These are phyloP conservation scores for Plasmodium coatneyi DNA, from an alignment of 169 alveolate species.

Conservation along the genomic window DNA sequence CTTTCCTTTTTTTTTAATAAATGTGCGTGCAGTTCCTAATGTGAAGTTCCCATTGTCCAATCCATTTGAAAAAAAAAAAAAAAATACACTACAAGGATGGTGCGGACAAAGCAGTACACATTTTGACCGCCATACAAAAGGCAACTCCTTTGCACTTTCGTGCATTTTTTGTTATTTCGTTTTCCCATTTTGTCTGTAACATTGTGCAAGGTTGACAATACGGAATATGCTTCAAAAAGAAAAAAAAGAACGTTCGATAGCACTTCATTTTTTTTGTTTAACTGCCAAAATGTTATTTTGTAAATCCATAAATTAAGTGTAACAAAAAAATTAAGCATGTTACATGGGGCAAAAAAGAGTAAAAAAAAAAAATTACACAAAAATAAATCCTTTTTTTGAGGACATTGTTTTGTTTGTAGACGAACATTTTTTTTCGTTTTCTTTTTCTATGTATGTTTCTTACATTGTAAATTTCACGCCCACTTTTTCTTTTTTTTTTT, in stretches of 20 bases:
- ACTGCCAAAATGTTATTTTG: slow-evolving; percentile 4
- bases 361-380: slow-evolving; percentile 16
- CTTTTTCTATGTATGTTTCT: background rate
- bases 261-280: background rate
- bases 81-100: background rate
- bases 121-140: background rate
- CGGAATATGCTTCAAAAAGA: background rate
- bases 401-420: slow-evolving; percentile 13
- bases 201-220: background rate
- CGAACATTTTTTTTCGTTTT: background rate
- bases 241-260: background rate
- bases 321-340: background rate
- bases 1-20: background rate
- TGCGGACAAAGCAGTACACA: background rate
- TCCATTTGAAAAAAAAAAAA: background rate
- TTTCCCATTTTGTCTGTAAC: background rate
- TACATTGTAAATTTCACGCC: background rate
- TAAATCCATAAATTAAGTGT: background rate
- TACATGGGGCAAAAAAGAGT: background rate
- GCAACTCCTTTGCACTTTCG: slow-evolving; percentile 19
- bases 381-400: background rate
- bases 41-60: background rate
- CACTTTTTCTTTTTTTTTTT: background rate
- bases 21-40: background rate
- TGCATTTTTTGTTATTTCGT: slow-evolving; percentile 23